Percentiles rank a stretch among this genome's conserved stretches.
These are phyloP conservation scores for Kodamaea arcana DNA, from an alignment of 1,139 yeast genomes.

Conservation along the genomic window DNA sequence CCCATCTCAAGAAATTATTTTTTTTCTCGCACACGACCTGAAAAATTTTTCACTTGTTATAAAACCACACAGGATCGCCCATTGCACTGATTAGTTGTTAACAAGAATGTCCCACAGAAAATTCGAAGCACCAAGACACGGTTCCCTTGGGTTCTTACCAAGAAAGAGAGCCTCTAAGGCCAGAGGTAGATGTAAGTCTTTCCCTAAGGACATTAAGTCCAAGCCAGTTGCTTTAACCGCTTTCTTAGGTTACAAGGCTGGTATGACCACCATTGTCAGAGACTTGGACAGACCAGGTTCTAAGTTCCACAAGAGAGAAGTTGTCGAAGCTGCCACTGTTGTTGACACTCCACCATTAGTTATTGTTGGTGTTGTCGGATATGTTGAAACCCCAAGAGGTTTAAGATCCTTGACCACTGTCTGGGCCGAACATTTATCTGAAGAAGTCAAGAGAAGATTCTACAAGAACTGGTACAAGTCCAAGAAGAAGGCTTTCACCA, in stretches of 20 bases:
- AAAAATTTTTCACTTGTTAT: constrained; percentile 8
- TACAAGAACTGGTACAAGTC: constrained; percentile 99
- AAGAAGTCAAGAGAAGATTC: constrained; percentile 99
- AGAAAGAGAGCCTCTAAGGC: constrained; percentile 99
- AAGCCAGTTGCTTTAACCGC: constrained; percentile 99
- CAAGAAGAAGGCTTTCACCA: constrained; percentile 99
- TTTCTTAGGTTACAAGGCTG: constrained; percentile 99
- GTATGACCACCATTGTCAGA: constrained; percentile 99
- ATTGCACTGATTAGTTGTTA: too few species aligned
- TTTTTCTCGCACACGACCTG: constrained; percentile 12
- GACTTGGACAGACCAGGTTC: constrained; percentile 99
- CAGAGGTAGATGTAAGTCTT: constrained; percentile 98
- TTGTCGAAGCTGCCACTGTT: constrained; percentile 98
- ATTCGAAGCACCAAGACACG: constrained; percentile 99
- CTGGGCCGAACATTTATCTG: constrained; percentile 99
- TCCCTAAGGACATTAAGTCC: constrained; percentile 98
- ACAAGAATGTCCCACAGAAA: constrained; percentile 95
- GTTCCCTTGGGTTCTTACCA: constrained; percentile 99
- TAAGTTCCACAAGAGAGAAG: constrained; percentile 99
- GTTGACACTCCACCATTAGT: constrained; percentile 99
- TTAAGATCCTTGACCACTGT: constrained; percentile 98
- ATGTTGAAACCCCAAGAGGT: constrained; percentile 99
- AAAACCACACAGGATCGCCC: too few species aligned
- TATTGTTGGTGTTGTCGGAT: constrained; percentile 99
- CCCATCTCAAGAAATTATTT: too few species aligned